Evolutionary conservation across 192 early-diverging fungal species (phyloP).

Genomic region (Gonapodya prolifera): DNA sequence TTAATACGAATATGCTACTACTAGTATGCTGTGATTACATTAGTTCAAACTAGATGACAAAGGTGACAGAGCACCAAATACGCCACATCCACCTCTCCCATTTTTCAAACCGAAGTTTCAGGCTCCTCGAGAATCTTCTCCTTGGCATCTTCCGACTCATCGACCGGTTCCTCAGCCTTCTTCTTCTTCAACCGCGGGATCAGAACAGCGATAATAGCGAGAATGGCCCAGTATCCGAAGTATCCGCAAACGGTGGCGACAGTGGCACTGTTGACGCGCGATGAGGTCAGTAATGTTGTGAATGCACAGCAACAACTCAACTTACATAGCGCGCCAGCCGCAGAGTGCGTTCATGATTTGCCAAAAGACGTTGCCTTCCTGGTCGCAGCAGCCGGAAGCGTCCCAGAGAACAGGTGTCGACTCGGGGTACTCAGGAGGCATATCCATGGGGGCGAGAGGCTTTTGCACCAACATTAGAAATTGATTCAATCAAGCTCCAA

Average conservation of each 20-base stretch:
- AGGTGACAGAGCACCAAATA: no score
- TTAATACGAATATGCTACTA: no score
- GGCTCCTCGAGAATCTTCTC: background rate
- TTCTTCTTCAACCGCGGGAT: background rate
- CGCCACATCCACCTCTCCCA: no score
- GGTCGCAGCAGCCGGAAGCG: background rate
- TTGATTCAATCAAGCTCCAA: no score
- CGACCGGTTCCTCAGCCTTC: background rate
- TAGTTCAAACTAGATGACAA: no score
- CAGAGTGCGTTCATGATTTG: slow-evolving; percentile 1
- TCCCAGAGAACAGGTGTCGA: background rate
- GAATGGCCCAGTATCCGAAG: slow-evolving; percentile 3
- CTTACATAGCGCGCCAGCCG: background rate
- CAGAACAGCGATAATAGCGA: background rate
- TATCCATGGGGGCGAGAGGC: background rate
- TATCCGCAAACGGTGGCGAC: background rate
- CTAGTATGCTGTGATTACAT: no score
- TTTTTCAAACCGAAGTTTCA: no score
- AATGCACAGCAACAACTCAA: no score
- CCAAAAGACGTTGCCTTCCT: background rate
- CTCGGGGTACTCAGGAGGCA: background rate
- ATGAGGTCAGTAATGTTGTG: no score
- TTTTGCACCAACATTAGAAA: no score
- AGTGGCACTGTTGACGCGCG: background rate
- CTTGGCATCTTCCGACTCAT: background rate